Base-by-base conservation (phyloP, 129 eudicot genomes). In the Scalesia atractyloides region DNA sequence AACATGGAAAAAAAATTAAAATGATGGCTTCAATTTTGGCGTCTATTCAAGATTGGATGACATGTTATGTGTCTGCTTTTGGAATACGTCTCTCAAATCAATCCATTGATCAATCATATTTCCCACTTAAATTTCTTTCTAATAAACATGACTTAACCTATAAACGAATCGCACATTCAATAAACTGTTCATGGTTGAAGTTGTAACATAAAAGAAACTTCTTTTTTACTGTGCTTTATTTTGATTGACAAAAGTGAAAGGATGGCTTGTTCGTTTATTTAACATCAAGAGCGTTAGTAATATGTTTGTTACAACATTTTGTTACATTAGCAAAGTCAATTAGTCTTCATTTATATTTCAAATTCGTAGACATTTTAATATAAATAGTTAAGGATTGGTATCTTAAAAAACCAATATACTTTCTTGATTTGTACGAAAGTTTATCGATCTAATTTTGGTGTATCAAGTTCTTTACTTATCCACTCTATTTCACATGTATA, bases 51-150 rank as follows among this genome's bases (percentile, higher is more conserved):
- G 67, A 77, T 70, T 36, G n/a, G 46, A 7, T 70, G 59, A 52
- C 77, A 78, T 78, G 77, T 78, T 78, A 71, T 70, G 72, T 78
- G 77, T 78, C 64, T 70, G 22, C 72, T 70, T 76, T 61, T 41
- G 5, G 82, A 26, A 12, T 67, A 67, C 18, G 6, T 37, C 68
- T 63, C 18, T 64, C 67, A 63, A 34, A 39, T 72, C 61, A 70
- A 17, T 43, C 72, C 64, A 63, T 16, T 63, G 9, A 66, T 66
- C 46, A 65, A 49, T 60, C 53, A 33, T 24, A 8, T 24, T 70
- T 51, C 15, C 3, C 66, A 60, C 18, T 30, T 6, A 30, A 12
- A 3, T 60, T 60, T 33, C 43, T 60, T 14, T 60, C 14, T 26
- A 14, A 2, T 22, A 15, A 30, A n/a, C 41, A 60, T 60, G 19